These are phyloP conservation scores for Candida vaughaniae DNA, from an alignment of 805 yeast species.

Conservation along the genomic window DNA sequence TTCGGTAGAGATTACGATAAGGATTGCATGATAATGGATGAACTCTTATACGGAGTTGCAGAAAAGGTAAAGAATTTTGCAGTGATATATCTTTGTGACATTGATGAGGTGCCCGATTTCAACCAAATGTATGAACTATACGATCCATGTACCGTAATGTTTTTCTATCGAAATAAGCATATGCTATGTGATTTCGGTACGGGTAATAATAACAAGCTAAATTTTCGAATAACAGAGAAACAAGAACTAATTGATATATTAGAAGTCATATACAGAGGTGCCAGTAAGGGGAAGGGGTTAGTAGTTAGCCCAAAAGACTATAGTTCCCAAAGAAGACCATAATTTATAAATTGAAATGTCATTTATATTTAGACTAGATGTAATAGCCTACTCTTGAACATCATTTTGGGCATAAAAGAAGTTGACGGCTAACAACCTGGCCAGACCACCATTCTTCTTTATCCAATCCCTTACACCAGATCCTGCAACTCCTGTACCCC, in stretches of 20 bases:
- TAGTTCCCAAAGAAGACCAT: slow-evolving; percentile 29
- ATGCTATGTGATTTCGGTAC: slow-evolving; percentile 99
- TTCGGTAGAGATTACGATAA: slow-evolving; percentile 79
- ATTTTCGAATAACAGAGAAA: slow-evolving; percentile 68
- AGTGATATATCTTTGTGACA: slow-evolving; percentile 83
- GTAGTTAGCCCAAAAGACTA: slow-evolving; percentile 81
- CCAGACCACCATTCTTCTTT: slow-evolving; percentile 51
- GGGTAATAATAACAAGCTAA: slow-evolving; percentile 93
- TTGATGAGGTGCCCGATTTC: slow-evolving; percentile 85
- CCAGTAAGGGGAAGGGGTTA: slow-evolving; percentile 87
- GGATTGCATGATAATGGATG: slow-evolving; percentile 90
- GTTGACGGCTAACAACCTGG: slow-evolving; percentile 68
- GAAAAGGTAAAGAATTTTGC: slow-evolving; percentile 88
- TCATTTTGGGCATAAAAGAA: slow-evolving; percentile 78
- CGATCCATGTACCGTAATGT: slow-evolving; percentile 92
- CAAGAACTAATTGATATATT: slow-evolving; percentile 90
- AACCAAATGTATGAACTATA: slow-evolving; percentile 83
- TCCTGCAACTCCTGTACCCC: slow-evolving; percentile 87
- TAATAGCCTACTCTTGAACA: slow-evolving; percentile 14
- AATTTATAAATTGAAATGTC: neutral
- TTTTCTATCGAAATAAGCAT: slow-evolving; percentile 87
- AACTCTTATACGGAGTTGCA: slow-evolving; percentile 71
- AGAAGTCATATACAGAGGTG: slow-evolving; percentile 89
- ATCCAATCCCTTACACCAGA: slow-evolving; percentile 79
- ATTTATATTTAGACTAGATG: neutral